phyloP scores from a whole-genome alignment of 345 rosid genomes.

The Alliaria petiolata region DNA sequence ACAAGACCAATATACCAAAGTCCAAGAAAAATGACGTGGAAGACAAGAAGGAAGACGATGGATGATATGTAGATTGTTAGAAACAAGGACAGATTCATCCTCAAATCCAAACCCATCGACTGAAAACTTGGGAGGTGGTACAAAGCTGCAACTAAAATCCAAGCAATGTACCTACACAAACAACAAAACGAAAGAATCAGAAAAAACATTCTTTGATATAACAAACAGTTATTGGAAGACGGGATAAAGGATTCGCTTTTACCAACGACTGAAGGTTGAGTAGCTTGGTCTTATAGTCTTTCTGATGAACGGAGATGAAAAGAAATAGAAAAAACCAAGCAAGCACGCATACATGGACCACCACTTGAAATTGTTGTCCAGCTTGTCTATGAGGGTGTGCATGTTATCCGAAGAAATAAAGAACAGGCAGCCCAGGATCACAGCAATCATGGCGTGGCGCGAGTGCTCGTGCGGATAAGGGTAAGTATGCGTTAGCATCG shows the following conservation, averaged over 20 bases:
- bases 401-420: constrained; percentile 90
- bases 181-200: not conserved
- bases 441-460: constrained; percentile 85
- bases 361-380: constrained; percentile 60
- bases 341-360: constrained; percentile 97
- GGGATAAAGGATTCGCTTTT: constrained; percentile 18
- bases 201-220: not conserved
- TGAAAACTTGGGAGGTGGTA: constrained; percentile 97
- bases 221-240: not conserved
- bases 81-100: constrained; percentile 93
- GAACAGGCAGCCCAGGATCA: constrained; percentile 74
- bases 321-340: constrained; percentile 93
- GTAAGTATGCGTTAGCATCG: constrained; percentile 61
- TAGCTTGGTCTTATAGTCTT: constrained; percentile 90
- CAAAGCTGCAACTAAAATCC: constrained; percentile 90
- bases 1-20: constrained; percentile 86
- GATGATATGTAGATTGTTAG: constrained; percentile 76
- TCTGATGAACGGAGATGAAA: constrained; percentile 83
- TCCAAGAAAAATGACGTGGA: constrained; percentile 76
- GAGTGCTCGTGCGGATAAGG: constrained; percentile 98
- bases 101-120: constrained; percentile 94
- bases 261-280: constrained; percentile 89
- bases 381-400: constrained; percentile 79
- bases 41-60: constrained; percentile 73
- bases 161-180: constrained; percentile 78